Evolutionary conservation across 2,329 filamentous ascomycete species (phyloP).

Genomic region (Graphiopsis chlorocephala): DNA sequence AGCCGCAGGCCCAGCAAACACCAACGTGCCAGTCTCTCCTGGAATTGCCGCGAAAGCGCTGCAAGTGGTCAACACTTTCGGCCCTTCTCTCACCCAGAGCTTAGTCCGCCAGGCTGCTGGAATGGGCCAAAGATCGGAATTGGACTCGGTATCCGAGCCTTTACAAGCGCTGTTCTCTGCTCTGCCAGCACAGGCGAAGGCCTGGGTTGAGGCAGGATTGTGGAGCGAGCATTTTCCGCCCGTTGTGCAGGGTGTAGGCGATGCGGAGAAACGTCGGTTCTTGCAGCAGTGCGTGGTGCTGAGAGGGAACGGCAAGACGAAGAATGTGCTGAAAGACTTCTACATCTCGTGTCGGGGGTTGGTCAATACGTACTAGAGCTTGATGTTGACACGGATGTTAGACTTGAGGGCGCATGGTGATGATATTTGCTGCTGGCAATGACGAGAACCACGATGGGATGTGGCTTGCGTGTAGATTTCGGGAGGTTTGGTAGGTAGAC

Average conservation of each 20-base stretch:
- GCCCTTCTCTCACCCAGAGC: conserved; percentile 58
- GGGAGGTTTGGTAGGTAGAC: neutral
- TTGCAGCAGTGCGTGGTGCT: conserved; percentile 65
- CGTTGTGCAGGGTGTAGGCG: conserved; percentile 54
- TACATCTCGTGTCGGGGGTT: conserved; percentile 64
- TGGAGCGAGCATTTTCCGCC: conserved; percentile 51
- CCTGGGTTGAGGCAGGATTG: conserved; percentile 57
- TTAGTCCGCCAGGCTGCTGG: conserved; percentile 67
- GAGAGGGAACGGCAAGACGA: conserved; percentile 61
- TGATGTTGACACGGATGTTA: neutral
- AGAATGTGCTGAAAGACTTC: conserved; percentile 67
- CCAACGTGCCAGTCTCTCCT: conserved; percentile 18
- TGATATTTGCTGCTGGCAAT: neutral
- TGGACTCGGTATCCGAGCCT: conserved; percentile 68
- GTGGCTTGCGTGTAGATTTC: neutral
- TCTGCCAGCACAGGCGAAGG: conserved; percentile 26
- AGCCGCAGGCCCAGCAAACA: conserved; percentile 36
- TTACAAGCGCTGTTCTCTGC: conserved; percentile 59
- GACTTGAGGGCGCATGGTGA: neutral
- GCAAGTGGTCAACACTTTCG: conserved; percentile 56
- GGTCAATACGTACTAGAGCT: conserved; percentile 23
- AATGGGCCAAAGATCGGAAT: conserved; percentile 65
- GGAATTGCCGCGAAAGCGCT: conserved; percentile 15
- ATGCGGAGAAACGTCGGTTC: conserved; percentile 61
- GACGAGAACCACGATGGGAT: neutral